Evolutionary conservation across 768 basidiomycete genomes (phyloP).

Genomic region (Megacollybia marginata): DNA sequence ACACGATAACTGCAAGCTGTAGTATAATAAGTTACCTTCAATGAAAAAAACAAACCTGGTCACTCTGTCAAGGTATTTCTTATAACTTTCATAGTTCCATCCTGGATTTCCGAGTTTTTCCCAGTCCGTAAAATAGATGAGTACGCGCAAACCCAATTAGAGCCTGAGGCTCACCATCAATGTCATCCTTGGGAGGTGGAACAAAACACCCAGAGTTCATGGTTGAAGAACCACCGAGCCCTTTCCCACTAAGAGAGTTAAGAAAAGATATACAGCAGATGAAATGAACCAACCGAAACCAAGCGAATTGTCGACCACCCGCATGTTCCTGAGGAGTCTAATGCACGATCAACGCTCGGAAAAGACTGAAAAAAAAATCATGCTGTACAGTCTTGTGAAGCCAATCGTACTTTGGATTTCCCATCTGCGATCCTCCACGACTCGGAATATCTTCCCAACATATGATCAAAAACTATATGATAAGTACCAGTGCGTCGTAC

Average conservation of each 20-base stretch:
- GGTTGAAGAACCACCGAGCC: conserved; percentile 14
- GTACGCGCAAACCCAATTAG: neutral
- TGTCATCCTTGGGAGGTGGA: conserved; percentile 9
- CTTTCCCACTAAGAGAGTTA: conserved; percentile 8
- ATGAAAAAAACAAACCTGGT: neutral
- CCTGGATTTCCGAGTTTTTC: conserved; percentile 7
- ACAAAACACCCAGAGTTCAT: conserved; percentile 12
- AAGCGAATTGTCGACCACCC: conserved; percentile 3
- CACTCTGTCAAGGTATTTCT: conserved; percentile 1
- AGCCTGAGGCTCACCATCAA: conserved; percentile 8
- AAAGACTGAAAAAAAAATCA: too few species aligned
- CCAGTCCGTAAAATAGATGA: conserved; percentile 4
- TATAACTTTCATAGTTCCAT: conserved; percentile 3
- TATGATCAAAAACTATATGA: too few species aligned
- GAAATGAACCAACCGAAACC: conserved; percentile 3
- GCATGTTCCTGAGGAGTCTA: conserved; percentile 10
- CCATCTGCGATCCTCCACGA: conserved; percentile 3
- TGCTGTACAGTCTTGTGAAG: neutral
- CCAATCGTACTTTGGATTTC: conserved; percentile 15
- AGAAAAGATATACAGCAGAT: too few species aligned
- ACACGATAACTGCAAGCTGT: too few species aligned
- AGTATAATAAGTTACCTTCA: too few species aligned
- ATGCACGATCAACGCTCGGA: neutral
- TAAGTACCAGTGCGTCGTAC: conserved; percentile 4
- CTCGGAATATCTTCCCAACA: too few species aligned